Base-by-base conservation (phyloP, 2,329 filamentous ascomycete genomes). In the Botrytis deweyae region DNA sequence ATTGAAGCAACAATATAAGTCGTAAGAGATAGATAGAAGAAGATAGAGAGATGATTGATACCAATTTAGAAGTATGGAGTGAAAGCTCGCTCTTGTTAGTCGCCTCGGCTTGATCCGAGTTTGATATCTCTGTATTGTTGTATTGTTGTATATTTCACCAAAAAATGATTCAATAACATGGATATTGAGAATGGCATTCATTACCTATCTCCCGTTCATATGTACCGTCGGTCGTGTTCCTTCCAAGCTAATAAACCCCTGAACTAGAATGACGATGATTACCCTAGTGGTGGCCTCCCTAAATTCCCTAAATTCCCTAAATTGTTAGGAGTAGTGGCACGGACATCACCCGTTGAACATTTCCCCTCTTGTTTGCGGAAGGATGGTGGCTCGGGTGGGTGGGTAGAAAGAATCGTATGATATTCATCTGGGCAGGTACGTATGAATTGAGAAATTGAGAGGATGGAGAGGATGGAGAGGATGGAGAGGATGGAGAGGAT, bases 1-100 rank as follows among this genome's bases (percentile, higher is more conserved):
- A 77, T 81, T 93, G 81, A 91, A 93, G 84, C 90, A 89, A 84
- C 84, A 89, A 80, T 93, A 92, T 80, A 91, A 90, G 36, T 91
- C 83, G 77, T 76, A 42, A 58, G 38, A 44, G 58, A 46, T 40
- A 61, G 67, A 58, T 44, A 49, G 63, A 58, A 49, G 63, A 58
- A 9, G 46, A 33, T 25, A 29, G n/a, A 25, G 29, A 7, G 49
- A 49, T n/a, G 38, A 70, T 52, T 52, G 42, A 73, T 70, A 63
- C 55, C 66, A 64, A 14, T 65, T 38, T 72, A 73, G 72, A 71
- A 10, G 58, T 63, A 18, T 22, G 58, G 73, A 66, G 6, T 10
- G 44, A 49, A 36, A 66, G 33, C 12, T 66, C 20, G 22, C 20
- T 66, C 29, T 38, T 6, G 8, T 22, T 29, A 18, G 29, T 42